phyloP scores from a whole-genome alignment of 2,329 filamentous ascomycete species.

The Talaromyces sp. region DNA sequence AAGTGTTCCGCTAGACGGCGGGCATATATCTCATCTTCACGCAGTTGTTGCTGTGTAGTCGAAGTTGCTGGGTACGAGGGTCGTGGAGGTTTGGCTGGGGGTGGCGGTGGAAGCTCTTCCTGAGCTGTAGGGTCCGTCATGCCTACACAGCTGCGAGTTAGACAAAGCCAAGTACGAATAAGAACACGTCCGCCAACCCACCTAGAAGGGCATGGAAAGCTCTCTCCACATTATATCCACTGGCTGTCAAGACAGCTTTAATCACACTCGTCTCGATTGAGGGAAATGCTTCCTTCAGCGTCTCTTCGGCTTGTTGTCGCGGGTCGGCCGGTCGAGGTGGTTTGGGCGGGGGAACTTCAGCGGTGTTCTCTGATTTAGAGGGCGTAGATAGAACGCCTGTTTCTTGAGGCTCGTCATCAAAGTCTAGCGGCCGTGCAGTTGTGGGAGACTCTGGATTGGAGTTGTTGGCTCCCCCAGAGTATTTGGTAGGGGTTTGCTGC shows the following conservation, averaged over 20 bases:
- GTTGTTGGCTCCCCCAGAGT: constrained; percentile 27
- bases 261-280: constrained; percentile 74
- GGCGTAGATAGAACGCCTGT: constrained; percentile 31
- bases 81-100: constrained; percentile 76
- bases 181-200: constrained; percentile 39
- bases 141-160: constrained; percentile 43
- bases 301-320: constrained; percentile 79
- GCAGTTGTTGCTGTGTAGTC: constrained; percentile 72
- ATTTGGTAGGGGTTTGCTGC: constrained; percentile 38
- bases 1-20: constrained; percentile 92
- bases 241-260: constrained; percentile 83
- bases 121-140: constrained; percentile 79
- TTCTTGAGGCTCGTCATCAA: constrained; percentile 55
- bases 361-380: constrained; percentile 19
- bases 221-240: constrained; percentile 80
- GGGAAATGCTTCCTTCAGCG: constrained; percentile 91
- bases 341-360: constrained; percentile 63
- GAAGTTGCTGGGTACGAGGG: constrained; percentile 54
- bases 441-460: constrained; percentile 52
- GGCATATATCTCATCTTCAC: constrained; percentile 87
- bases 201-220: constrained; percentile 93
- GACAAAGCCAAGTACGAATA: background rate
- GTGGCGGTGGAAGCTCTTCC: constrained; percentile 65
- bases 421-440: constrained; percentile 55
- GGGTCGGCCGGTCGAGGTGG: constrained; percentile 80